These are phyloP conservation scores for Colletotrichum camelliae DNA, from an alignment of 2,329 filamentous ascomycete genomes.

Conservation along the genomic window DNA sequence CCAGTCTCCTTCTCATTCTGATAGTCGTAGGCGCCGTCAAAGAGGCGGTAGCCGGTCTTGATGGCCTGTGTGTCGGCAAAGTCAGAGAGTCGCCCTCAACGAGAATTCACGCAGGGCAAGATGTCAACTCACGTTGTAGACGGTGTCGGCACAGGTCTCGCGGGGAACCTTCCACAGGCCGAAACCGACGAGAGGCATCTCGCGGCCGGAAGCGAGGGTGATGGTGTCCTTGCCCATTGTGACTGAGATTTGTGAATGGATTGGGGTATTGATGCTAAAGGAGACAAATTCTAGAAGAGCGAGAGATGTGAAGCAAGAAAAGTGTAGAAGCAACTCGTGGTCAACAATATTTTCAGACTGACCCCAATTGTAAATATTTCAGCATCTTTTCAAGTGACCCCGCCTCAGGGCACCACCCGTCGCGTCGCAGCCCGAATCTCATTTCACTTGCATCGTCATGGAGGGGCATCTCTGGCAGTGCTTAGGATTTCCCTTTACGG, in stretches of 20 bases:
- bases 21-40: constrained; percentile 62
- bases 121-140: constrained; percentile 57
- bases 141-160: constrained; percentile 51
- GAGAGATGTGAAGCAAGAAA: background rate
- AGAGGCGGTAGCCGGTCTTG: constrained; percentile 57
- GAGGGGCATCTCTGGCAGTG: background rate
- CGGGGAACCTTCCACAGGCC: constrained; percentile 73
- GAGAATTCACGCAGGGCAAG: rapidly evolving
- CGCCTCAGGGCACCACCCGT: background rate
- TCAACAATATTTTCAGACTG: background rate
- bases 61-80: constrained; percentile 39
- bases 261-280: background rate
- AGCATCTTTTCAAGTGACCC: background rate
- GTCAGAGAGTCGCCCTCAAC: background rate
- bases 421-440: background rate
- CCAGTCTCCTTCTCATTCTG: constrained; percentile 72
- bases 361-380: background rate
- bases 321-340: background rate
- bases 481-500: background rate
- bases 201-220: constrained; percentile 49
- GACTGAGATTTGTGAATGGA: background rate
- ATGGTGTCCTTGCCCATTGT: constrained; percentile 38
- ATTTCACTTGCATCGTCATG: background rate
- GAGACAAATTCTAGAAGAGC: background rate
- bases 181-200: constrained; percentile 68